These are phyloP conservation scores for Pythium sukuiense DNA, from an alignment of 352 stramenopile genomes.

Conservation along the genomic window DNA sequence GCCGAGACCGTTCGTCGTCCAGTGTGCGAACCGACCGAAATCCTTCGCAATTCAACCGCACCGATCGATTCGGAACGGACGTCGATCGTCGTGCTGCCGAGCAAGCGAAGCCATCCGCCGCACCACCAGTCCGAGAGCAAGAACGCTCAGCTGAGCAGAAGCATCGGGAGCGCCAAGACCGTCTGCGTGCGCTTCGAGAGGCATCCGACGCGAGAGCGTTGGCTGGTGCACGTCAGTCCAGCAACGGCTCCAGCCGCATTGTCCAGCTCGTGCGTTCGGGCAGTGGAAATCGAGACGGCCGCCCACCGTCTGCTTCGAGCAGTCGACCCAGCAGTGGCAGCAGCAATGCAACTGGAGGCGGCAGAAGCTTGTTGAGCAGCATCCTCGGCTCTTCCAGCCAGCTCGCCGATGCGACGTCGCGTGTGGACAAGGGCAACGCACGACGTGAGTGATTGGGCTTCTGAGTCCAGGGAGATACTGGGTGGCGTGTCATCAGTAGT, in stretches of 20 bases:
- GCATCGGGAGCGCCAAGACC: constrained; percentile 27
- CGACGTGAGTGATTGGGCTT: constrained; percentile 23
- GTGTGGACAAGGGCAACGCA: constrained; percentile 49
- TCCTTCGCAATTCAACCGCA: not conserved
- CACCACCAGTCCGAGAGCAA: not conserved
- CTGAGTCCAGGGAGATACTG: not conserved
- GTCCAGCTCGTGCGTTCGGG: constrained; percentile 23
- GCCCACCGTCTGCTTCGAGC: not conserved
- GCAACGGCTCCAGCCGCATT: constrained; percentile 17
- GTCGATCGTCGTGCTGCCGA: not conserved
- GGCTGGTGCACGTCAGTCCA: not conserved
- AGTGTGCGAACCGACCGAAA: not conserved
- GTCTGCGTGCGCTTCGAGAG: constrained; percentile 20
- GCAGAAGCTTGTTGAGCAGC: constrained; percentile 45
- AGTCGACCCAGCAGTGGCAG: not conserved
- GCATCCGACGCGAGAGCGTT: not conserved
- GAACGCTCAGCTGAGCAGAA: constrained; percentile 25
- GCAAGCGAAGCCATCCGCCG: not conserved
- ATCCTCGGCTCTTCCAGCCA: constrained; percentile 71
- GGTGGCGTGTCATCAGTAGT: too few relatives aligned
- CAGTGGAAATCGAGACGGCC: not conserved
- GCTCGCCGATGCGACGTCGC: constrained; percentile 63
- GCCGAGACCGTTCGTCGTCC: constrained; percentile 12
- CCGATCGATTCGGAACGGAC: constrained; percentile 1
- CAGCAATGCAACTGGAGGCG: constrained; percentile 19